phyloP scores from a whole-genome alignment of 208 protist genomes.

The Sergeia podlipaevii region DNA sequence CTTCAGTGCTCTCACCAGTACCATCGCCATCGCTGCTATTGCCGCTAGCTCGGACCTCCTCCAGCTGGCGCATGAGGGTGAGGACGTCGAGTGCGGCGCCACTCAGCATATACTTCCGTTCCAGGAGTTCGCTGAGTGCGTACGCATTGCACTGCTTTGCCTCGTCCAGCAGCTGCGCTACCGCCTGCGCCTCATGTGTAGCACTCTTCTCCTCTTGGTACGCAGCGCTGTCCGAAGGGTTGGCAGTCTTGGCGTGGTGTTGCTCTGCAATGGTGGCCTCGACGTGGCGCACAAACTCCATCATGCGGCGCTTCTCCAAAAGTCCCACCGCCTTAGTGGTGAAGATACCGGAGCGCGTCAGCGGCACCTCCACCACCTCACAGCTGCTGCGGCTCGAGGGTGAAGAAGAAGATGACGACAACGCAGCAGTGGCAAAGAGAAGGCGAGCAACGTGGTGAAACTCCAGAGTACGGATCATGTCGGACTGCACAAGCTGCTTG shows the following conservation, averaged over 20 bases:
- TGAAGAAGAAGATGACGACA: no score
- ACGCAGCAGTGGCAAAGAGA: no score
- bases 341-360: conserved; percentile 83
- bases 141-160: conserved; percentile 34
- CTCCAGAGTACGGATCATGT: conserved; percentile 62
- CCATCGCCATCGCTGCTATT: not conserved
- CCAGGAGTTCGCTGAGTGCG: conserved; percentile 36
- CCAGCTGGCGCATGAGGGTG: conserved; percentile 62
- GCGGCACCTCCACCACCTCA: conserved; percentile 49
- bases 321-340: conserved; percentile 36
- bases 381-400: no score
- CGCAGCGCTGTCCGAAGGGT: conserved; percentile 30
- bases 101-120: conserved; percentile 41
- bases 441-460: conserved; percentile 55
- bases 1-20: not conserved
- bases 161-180: conserved; percentile 11
- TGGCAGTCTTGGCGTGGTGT: conserved; percentile 60
- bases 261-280: conserved; percentile 65
- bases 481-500: conserved; percentile 27
- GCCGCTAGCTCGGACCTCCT: not conserved
- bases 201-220: conserved; percentile 2
- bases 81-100: conserved; percentile 42
- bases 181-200: conserved; percentile 11
- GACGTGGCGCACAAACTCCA: conserved; percentile 89
- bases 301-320: conserved; percentile 91